Evolutionary conservation across 2,329 filamentous ascomycete genomes (phyloP), one percentile per base, ranked within the genome.

Genomic region (Coleophoma cylindrospora): DNA sequence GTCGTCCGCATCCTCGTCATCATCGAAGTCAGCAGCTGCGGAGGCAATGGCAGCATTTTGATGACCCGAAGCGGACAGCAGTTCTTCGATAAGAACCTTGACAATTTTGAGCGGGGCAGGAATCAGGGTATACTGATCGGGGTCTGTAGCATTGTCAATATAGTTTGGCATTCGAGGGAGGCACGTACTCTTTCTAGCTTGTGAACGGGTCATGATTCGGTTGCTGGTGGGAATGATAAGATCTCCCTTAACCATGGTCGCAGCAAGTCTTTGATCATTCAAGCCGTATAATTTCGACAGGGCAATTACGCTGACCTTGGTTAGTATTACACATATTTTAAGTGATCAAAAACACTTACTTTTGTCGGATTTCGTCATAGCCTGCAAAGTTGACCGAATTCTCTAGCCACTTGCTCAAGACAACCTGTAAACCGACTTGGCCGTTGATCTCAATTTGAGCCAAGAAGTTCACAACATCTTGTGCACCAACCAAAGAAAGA

Each of bases 361-460:
- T 99, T 68, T 96, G 90, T 59, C 91, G 83, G 60, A 97, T 97
- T 68, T 96, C 92, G 61, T 97, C 91, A 61, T 96, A 99, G 12
- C 94, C 94, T n/a, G 91, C 91, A 70, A 99, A 99, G 68, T 87
- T 95, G 68, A 95, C 81, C 4, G 91, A 96, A 69, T 97, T 96
- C 72, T 97, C 94, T 1, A 99, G 76, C 94, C 94, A 99, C 70
- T 97, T 96, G 69, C 84, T 80, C 57, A 97, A 73, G 3, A 99
- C 94, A 21, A 96, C 84, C 56, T 91, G 83, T 8, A 99, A 73
- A n/a, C 91, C 94, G 62, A 79, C 95, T 64, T 87, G 77, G 15
- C 84, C 85, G 44, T 83, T 81, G 57, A 97, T 87, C 59, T 90
- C 80, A 54, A 96, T 86, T 62, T 90, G 85, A 53, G 86, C 86